Evolutionary conservation across 2,329 filamentous ascomycete genomes (phyloP), one percentile per base, ranked within the genome.

Genomic region (Cordyceps cateniannulata): DNA sequence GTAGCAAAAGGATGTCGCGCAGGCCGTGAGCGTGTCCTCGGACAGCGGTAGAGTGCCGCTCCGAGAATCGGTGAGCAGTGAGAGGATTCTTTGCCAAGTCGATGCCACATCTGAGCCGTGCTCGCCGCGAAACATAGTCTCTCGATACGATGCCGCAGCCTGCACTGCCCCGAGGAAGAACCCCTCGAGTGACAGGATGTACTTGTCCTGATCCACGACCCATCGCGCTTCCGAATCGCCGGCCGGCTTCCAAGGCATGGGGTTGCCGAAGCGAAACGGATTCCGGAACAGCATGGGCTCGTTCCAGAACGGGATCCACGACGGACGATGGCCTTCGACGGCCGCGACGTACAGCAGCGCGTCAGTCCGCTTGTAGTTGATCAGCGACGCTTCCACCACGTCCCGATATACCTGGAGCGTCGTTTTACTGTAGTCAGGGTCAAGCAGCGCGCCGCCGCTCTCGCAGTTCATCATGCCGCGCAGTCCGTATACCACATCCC

Each of bases 191-290:
- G 24, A 49, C 25, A 62, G 32, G 40, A 49, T 52, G 9, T 49
- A 54, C 7, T 45, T 49, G 3, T 62, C 27, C 48, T 65, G 63
- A 57, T 67, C 64, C 54, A 70, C 68, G 24, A 62, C 63, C 66
- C 67, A 69, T 18, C 63, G 59, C 29, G 65, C 64, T 27, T 55
- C 60, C 44, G 62, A 63, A 9, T 63, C 60, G 18, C 65, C 62
- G n/a, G 64, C 62, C 16, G 67, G 67, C 61, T n/a, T 29, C 47
- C 47, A 49, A 5, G 47, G 47, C 47, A 68, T 45, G 40, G 60
- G 52, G 44, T 66, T 68, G 16, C 68, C 67, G 59, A 70, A 69
- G 45, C 68, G 65, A 59, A 69, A 69, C 38, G 69, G 69, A 38
- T 69, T 69, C 42, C 66, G 64, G 63, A 69, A 70, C 14, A 67